Conservation (phyloP, 2,329 filamentous ascomycete species). For the Alternaria gansuensis region DNA sequence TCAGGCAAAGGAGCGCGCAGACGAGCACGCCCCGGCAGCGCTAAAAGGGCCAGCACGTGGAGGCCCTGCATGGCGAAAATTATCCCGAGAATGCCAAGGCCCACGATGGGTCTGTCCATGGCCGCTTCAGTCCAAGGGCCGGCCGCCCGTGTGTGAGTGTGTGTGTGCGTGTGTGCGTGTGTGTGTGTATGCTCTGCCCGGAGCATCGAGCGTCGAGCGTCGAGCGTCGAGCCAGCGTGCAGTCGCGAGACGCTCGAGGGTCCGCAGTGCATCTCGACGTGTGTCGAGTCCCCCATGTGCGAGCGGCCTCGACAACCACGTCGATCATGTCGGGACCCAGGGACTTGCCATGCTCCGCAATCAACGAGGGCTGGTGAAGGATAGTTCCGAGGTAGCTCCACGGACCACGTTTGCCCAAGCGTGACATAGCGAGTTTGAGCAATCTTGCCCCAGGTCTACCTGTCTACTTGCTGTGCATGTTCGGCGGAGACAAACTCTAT, state of each 20-base stretch:
- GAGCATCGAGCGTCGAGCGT: constrained; percentile 2
- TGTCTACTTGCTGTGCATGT: neutral
- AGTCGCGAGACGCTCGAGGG: constrained; percentile 11
- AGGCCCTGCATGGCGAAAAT: constrained; percentile 30
- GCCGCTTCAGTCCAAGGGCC: constrained; percentile 18
- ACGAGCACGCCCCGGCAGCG: constrained; percentile 16
- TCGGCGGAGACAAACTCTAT: constrained; percentile 25
- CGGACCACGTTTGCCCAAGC: constrained; percentile 12
- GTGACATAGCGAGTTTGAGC: constrained; percentile 12
- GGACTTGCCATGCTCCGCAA: constrained; percentile 14
- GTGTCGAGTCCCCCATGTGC: constrained; percentile 1
- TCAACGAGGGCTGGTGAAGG: constrained; percentile 9
- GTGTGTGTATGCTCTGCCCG: constrained; percentile 5
- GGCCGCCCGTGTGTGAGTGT: neutral
- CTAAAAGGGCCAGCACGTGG: constrained; percentile 38
- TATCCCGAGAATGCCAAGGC: constrained; percentile 20
- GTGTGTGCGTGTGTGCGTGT: no score
- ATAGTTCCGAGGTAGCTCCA: constrained; percentile 19
- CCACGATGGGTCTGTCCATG: constrained; percentile 12
- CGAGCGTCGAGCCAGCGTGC: constrained; percentile 6
- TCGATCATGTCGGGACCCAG: constrained; percentile 25
- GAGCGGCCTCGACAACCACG: constrained; percentile 10
- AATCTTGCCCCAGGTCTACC: constrained; percentile 10
- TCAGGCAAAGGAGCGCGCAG: constrained; percentile 11
- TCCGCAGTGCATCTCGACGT: constrained; percentile 15